A percentile compares a stretch with the other conserved stretches of the same genome.
phyloP scores from a whole-genome alignment of 2,329 filamentous ascomycete genomes.

The Annulohypoxylon truncatum region DNA sequence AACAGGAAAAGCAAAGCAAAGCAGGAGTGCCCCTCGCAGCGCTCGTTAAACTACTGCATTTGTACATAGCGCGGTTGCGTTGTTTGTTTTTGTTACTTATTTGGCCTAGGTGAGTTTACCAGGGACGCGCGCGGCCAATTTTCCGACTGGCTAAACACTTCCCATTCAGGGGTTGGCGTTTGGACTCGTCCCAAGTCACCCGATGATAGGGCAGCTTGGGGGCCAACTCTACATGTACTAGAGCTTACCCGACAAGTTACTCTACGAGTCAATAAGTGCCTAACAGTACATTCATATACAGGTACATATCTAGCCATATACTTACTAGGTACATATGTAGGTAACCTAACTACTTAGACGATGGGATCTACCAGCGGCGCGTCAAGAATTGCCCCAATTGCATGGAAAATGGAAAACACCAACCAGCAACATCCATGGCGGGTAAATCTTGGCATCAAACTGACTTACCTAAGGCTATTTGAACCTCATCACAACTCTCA shows the following conservation, averaged over 20 bases:
- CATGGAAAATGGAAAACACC: conserved; percentile 15
- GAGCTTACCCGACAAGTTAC: background rate
- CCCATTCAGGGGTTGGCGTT: conserved; percentile 41
- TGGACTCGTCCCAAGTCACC: conserved; percentile 40
- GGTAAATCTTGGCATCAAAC: conserved; percentile 11
- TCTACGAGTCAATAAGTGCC: background rate
- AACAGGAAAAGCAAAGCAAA: conserved; percentile 27
- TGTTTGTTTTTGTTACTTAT: conserved; percentile 38
- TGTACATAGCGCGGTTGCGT: conserved; percentile 30
- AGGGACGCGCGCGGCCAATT: conserved; percentile 43
- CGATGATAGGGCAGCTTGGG: conserved; percentile 41
- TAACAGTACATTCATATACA: conserved; percentile 8
- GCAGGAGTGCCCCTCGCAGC: conserved; percentile 25
- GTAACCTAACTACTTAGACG: background rate
- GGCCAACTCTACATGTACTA: background rate
- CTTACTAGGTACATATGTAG: background rate
- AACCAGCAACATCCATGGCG: conserved; percentile 14
- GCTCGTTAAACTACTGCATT: conserved; percentile 8
- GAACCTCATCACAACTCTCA: conserved; percentile 8
- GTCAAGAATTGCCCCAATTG: conserved; percentile 10
- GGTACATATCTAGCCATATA: no score
- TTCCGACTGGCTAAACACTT: conserved; percentile 44
- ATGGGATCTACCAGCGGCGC: conserved; percentile 12
- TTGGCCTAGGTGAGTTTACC: conserved; percentile 7
- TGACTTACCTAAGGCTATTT: background rate